Evolutionary conservation across 495 filamentous ascomycete species (phyloP), one percentile per base, ranked within the genome.

Genomic region (Podospora pseudopauciseta): DNA sequence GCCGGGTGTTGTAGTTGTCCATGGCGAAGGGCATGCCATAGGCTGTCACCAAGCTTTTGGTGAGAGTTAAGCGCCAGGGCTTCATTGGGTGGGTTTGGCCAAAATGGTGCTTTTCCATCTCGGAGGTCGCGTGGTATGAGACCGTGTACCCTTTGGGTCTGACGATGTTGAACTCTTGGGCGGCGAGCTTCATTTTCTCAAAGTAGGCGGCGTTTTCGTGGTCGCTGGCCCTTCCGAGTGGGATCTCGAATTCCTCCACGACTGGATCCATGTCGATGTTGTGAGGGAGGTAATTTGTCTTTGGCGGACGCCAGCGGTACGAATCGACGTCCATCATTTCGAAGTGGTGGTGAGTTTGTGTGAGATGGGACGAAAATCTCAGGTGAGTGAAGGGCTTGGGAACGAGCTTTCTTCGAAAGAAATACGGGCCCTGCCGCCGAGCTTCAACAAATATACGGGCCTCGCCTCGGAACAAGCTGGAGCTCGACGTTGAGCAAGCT

Each of bases 1-100:
- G 84, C 26, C 93, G 87, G 57, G 94, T 86, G 64, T 88, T 81
- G 82, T 95, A 96, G 68, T 91, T 88, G 77, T 97, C 94, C 95
- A 99, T 97, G 64, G 92, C 92, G 68, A 92, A 88, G 74, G 96
- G 91, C 86, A 99, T 92, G 67, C 95, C 96, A 78, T 98, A 98
- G 3, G 91, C 87, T 71, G 95, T 87, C 59, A 99, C 91, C 53
- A 99, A 86, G 75, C 94, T 90, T 76, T 99, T 99, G 67, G 95
- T 95, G 56, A 99, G 86, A 13, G 92, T 97, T 67, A 99, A 84
- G 18, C 95, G 91, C 94, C 94, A 98, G 67, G 95, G 95, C 74
- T 99, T 99, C 95, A 99, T 99, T 18, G 95, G 95, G 80, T 99
- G 95, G 19, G 90, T 90, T 75, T 89, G 89, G 68, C 95, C 95